Conservation (phyloP, 345 rosid species). For the Dimocarpus longan region DNA sequence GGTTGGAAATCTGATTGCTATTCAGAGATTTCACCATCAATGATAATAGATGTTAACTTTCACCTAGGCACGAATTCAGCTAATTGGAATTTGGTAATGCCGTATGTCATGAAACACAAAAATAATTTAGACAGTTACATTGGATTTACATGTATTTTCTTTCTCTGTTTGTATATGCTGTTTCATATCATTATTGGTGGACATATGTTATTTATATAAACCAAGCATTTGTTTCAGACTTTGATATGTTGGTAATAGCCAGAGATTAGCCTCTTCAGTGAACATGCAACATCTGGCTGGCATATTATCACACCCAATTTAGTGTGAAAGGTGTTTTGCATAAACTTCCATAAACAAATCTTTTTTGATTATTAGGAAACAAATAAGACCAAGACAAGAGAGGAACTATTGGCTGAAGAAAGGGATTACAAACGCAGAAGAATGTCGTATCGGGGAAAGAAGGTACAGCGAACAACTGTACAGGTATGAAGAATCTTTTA, state of each 20-base stretch:
- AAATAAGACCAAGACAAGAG: constrained; percentile 67
- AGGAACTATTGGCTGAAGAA: constrained; percentile 94
- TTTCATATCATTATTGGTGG: neutral
- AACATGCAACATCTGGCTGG: neutral
- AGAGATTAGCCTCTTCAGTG: constrained; percentile 1
- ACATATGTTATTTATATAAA: neutral
- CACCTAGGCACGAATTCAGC: neutral
- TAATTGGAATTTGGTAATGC: neutral
- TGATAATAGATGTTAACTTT: neutral
- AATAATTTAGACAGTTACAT: neutral
- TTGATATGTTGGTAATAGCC: neutral
- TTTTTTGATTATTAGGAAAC: constrained; percentile 48
- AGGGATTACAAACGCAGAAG: constrained; percentile 97
- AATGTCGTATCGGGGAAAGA: constrained; percentile 97
- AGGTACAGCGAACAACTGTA: constrained; percentile 69
- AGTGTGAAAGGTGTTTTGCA: neutral
- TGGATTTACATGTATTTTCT: neutral
- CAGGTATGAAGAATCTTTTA: constrained; percentile 45
- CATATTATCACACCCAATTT: neutral
- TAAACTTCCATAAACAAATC: constrained; percentile 1
- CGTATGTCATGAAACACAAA: neutral
- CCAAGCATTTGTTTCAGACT: neutral
- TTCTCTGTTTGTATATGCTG: neutral
- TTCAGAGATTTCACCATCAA: neutral
- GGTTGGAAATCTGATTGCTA: neutral